Conservation (phyloP, 805 yeast species). For the Saccharomycopsis fibuligera region DNA sequence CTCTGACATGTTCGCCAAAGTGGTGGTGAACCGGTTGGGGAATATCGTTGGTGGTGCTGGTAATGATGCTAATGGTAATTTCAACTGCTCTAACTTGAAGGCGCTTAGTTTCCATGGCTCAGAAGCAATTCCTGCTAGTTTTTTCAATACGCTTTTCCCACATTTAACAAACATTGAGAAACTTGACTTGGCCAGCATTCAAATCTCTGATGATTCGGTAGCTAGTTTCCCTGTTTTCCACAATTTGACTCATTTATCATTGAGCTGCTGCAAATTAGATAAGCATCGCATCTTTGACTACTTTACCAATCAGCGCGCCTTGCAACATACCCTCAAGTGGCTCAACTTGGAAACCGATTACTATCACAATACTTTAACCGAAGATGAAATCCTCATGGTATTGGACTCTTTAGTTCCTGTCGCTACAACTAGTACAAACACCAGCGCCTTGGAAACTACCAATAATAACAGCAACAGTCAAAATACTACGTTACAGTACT, state of each 20-base stretch:
- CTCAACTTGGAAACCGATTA: conserved; percentile 12
- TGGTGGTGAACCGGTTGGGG: too few relatives aligned
- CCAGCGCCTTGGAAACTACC: background rate
- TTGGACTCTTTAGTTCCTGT: conserved; percentile 9
- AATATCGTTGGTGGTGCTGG: too few relatives aligned
- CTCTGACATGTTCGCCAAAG: background rate
- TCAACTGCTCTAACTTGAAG: background rate
- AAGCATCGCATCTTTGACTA: conserved; percentile 12
- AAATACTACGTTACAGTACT: conserved; percentile 8
- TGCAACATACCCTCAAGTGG: conserved; percentile 12
- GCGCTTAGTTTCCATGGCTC: conserved; percentile 4
- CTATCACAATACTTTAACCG: conserved; percentile 2
- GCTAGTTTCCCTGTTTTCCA: conserved; percentile 7
- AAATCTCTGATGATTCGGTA: background rate
- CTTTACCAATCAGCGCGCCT: conserved; percentile 8
- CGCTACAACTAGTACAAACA: background rate
- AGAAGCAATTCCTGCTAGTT: background rate
- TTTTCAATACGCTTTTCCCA: conserved; percentile 7
- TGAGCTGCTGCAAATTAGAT: conserved; percentile 11
- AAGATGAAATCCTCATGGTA: conserved; percentile 8
- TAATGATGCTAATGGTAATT: background rate
- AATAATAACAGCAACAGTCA: background rate
- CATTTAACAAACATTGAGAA: conserved; percentile 2
- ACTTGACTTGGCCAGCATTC: conserved; percentile 5
- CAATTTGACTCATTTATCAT: conserved; percentile 13